Base-by-base conservation (phyloP, 2,329 filamentous ascomycete genomes). In the Domatiomyces catenatus region DNA sequence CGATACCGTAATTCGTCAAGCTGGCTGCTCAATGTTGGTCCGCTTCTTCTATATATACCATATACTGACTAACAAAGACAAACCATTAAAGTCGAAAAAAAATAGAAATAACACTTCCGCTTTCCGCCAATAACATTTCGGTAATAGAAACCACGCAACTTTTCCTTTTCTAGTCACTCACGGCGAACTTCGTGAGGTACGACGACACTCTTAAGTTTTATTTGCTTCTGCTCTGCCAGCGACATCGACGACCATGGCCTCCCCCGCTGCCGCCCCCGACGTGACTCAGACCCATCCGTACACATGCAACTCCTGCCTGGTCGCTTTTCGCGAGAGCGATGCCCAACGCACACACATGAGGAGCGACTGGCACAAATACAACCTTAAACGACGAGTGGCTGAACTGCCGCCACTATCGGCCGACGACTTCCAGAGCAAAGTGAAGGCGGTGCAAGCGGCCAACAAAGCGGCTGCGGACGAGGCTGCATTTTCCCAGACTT, bases 321-420 rank as follows among this genome's bases (percentile, higher is more conserved):
- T 98, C 60, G 92, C 90, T 48, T 98, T 96, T 70, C 83, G 90
- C 58, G 88, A 86, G 64, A 88, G 86, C 66, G 90, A 96, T 64
- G 76, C 93, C 51, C 92, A 98, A 71, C 83, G 92, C 66, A 82
- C 80, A 39, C 92, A 98, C 66, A 98, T 98, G 92, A 88, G 92
- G 67, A 92, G 84, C 61, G 92, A 98, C 71, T 98, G 92, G 92
- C 90, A 98, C 67, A 83, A 92, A 58, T 95, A 95, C 70, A 98
- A 98, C 67, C 78, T 96, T 61, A 95, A 96, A 72, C 86, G 92
- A 60, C 83, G 89, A 61, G 85, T 96, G 51, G 88, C 90, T 43
- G 86, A 86, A 5, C 75, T 96, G 5, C 88, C 90, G 26, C 89
- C 92, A 2, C 86, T 96, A 47, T 82, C 88, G 5, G 89, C 90